Conservation (phyloP, 495 filamentous ascomycete genomes). For the Margaritispora aquatica region DNA sequence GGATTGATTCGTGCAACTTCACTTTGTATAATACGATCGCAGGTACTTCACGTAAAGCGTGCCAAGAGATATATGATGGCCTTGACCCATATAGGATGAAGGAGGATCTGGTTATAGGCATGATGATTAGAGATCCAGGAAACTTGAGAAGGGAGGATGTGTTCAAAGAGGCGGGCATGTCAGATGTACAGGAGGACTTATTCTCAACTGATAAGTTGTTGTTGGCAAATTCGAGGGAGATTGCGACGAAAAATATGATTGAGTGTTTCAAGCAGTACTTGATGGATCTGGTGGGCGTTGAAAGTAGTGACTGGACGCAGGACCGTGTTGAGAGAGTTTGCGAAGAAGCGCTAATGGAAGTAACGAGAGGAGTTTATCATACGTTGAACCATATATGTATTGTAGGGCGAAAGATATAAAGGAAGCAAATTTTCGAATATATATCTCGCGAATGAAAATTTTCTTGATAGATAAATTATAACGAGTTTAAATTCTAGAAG, state of each 20-base stretch:
- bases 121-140: neutral
- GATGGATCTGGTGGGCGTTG: neutral
- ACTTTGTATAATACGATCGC: neutral
- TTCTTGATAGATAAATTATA: no score
- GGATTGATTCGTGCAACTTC: conserved; percentile 10
- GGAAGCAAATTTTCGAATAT: neutral
- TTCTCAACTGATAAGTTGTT: conserved; percentile 7
- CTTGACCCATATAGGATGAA: neutral
- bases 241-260: conserved; percentile 4
- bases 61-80: conserved; percentile 7
- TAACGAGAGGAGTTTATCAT: conserved; percentile 5
- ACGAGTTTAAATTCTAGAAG: no score
- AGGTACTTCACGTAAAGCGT: neutral
- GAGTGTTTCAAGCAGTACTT: neutral
- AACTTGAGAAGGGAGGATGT: conserved; percentile 4
- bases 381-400: conserved; percentile 6
- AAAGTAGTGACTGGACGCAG: neutral
- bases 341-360: neutral
- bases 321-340: neutral
- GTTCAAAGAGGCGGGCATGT: neutral
- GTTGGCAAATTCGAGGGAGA: neutral
- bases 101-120: conserved; percentile 4
- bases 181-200: conserved; percentile 8
- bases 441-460: no score
- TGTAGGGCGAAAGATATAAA: neutral